Evolutionary conservation across 352 stramenopile genomes (phyloP), one percentile per base, ranked within the genome.

Genomic region (Aphanomyces euteiches): DNA sequence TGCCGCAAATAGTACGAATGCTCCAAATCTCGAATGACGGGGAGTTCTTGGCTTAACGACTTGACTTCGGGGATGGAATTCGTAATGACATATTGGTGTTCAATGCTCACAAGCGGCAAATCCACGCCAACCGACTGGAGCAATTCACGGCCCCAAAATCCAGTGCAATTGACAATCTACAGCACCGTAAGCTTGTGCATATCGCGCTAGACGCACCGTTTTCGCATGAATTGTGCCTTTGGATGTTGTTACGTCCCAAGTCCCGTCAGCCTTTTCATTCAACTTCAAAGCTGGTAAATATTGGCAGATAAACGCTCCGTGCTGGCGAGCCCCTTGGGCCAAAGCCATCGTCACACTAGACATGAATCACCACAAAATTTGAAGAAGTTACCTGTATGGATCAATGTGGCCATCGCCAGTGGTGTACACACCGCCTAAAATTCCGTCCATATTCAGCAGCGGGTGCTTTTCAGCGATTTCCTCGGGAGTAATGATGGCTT

Each of bases 51-150:
- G 12, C n/a, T n/a, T 17, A 59, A 15, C 10, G 43, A 71, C 76
- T 88, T 77, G 4, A 89, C 75, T 39, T 83, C 77, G 13, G 58
- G 17, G n/a, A 90, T 86, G 3, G 74, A 63, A 56, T 88, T 82
- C 3, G 83, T 90, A 47, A 90, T 77, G 4, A 90, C 40, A 65
- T 90, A 90, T 60, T 90, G 88, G 64, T 90, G 83, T 61, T 90
- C 83, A 4, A 79, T 79, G 17, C 79, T 82, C 72, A 88, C 78
- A 66, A 87, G 87, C 15, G 72, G 74, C 37, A 75, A 58, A 17
- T 39, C 50, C 12, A 78, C 74, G 40, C 77, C 76, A 64, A 67
- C 67, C 17, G 40, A 40, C n/a, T 86, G 64, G 47, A 72, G 79
- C 37, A 88, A 69, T 54, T 89, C 77, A 43, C 81, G 61, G 17